These are phyloP conservation scores for Kuraishia ogatae DNA, from an alignment of 805 yeast species.

Conservation along the genomic window DNA sequence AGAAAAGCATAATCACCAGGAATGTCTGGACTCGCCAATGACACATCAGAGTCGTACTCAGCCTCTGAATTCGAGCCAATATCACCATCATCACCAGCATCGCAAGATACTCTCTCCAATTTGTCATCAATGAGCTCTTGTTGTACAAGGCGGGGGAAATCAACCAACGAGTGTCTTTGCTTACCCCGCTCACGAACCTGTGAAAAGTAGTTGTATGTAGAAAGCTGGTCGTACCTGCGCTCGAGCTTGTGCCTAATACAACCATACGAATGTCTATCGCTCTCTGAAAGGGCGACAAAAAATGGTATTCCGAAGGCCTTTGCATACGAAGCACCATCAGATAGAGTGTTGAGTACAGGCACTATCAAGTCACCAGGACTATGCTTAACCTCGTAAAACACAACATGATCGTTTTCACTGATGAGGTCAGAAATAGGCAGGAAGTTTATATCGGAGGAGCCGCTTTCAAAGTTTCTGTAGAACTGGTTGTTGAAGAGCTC, in stretches of 20 bases:
- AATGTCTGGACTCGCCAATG: slow-evolving; percentile 43
- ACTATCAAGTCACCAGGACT: slow-evolving; percentile 43
- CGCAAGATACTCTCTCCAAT: neutral
- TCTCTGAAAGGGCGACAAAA: slow-evolving; percentile 46
- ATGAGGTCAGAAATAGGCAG: slow-evolving; percentile 65
- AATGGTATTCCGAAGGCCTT: slow-evolving; percentile 71
- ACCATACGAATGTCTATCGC: slow-evolving; percentile 50
- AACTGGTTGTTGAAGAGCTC: slow-evolving; percentile 64
- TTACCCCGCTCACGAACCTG: slow-evolving; percentile 13
- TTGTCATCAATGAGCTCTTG: slow-evolving; percentile 1
- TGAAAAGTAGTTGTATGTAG: slow-evolving; percentile 31
- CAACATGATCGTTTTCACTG: slow-evolving; percentile 49
- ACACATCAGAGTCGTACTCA: slow-evolving; percentile 37
- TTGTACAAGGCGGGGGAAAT: slow-evolving; percentile 17
- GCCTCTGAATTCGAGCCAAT: slow-evolving; percentile 7
- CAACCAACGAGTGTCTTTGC: slow-evolving; percentile 10
- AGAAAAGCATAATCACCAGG: slow-evolving; percentile 41
- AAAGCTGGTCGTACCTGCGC: slow-evolving; percentile 33
- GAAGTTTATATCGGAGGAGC: slow-evolving; percentile 45
- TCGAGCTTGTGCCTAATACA: slow-evolving; percentile 50
- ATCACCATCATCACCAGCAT: neutral
- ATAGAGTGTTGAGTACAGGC: slow-evolving; percentile 47
- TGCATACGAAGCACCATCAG: slow-evolving; percentile 27
- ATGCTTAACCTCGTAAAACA: slow-evolving; percentile 42
- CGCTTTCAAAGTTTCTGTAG: slow-evolving; percentile 56